These are phyloP conservation scores for Emergomyces pasteurianus DNA, from an alignment of 2,329 filamentous ascomycete genomes.

Conservation along the genomic window DNA sequence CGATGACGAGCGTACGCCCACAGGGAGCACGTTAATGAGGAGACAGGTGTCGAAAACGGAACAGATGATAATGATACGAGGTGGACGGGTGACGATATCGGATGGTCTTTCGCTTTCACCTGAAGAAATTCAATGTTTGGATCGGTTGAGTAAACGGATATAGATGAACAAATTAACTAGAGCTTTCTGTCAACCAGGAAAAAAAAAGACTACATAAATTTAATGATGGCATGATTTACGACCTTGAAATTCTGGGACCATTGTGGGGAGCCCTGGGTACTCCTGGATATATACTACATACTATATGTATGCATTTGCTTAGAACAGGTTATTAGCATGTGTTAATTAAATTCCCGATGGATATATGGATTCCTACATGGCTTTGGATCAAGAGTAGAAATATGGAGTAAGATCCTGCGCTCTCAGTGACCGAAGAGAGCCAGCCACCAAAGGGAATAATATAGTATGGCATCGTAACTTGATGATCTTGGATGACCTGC, in stretches of 20 bases:
- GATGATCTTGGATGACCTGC: background rate
- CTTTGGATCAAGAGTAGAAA: background rate
- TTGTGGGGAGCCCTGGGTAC: background rate
- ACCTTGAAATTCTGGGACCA: background rate
- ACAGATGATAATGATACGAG: slow-evolving; percentile 18
- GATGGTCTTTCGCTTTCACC: slow-evolving; percentile 23
- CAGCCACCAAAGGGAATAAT: background rate
- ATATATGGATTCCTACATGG: background rate
- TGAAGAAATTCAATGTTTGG: slow-evolving; percentile 22
- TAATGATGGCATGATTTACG: slow-evolving; percentile 2
- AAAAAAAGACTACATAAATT: slow-evolving; percentile 1
- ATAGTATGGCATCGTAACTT: background rate
- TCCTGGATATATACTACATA: background rate
- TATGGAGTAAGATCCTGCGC: too few species aligned
- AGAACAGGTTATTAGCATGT: background rate
- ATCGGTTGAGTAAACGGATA: slow-evolving; percentile 24
- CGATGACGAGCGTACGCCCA: slow-evolving; percentile 13
- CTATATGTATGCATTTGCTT: too few species aligned
- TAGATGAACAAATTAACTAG: slow-evolving; percentile 6
- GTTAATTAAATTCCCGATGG: background rate
- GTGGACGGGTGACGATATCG: slow-evolving; percentile 21
- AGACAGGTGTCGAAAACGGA: slow-evolving; percentile 12
- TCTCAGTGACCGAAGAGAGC: background rate
- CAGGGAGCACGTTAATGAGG: background rate
- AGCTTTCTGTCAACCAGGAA: background rate